These are phyloP conservation scores for Suillus variegatus DNA, from an alignment of 768 basidiomycete genomes.

Conservation along the genomic window DNA sequence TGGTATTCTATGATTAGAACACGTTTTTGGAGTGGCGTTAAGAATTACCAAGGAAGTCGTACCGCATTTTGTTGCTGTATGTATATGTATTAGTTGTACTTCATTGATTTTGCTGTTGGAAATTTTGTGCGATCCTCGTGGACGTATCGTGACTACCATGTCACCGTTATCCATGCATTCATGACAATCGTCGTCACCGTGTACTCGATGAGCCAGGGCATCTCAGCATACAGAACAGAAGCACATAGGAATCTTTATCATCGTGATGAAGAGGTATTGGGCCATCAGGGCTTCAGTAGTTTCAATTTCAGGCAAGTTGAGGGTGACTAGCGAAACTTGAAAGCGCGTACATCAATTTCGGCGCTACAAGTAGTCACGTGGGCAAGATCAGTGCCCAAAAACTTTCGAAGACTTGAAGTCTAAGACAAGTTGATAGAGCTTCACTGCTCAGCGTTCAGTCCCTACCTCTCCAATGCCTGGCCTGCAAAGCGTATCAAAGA, in stretches of 20 bases:
- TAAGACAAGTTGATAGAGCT: background rate
- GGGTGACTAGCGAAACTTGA: no score
- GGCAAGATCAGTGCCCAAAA: background rate
- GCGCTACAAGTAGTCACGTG: background rate
- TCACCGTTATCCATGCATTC: background rate
- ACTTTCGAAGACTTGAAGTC: constrained; percentile 1
- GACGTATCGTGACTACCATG: background rate
- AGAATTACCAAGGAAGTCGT: no score
- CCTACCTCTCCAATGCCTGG: constrained; percentile 38
- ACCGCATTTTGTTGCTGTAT: no score
- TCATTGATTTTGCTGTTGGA: background rate
- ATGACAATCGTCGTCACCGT: background rate
- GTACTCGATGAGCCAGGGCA: no score
- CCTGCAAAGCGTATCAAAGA: constrained; percentile 45
- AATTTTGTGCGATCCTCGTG: background rate
- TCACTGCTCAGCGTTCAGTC: background rate
- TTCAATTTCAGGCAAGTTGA: background rate
- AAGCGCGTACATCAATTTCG: background rate
- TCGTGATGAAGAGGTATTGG: background rate
- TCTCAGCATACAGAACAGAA: background rate
- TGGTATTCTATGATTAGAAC: no score
- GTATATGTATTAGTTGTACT: background rate
- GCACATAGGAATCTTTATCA: background rate
- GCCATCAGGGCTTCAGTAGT: background rate
- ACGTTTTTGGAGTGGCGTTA: no score